Base-by-base conservation (phyloP, 192 early-diverging fungal species). In the Mortierella antarctica region DNA sequence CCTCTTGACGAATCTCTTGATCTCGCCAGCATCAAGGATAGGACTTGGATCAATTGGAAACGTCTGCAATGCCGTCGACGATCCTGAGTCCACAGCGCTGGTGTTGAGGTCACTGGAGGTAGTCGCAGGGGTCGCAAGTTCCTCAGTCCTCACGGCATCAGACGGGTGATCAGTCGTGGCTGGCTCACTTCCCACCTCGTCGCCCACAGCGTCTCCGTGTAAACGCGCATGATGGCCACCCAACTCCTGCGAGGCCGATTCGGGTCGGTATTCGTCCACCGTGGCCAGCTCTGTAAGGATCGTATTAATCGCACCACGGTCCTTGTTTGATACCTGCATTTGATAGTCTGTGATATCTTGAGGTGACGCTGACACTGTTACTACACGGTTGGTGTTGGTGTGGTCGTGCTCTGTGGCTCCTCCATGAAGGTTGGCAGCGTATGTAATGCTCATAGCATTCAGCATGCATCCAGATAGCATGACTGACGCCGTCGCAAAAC, bases 1-100 rank as follows among this genome's bases (percentile, higher is more conserved):
- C 14, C 83, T 70, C 61, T 82, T 86, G 39, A 73, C 66, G 20
- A 67, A 80, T 4, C 77, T 14, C 41, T 72, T 80, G 50, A 54
- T 80, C 42, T 80, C 61, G 5, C 70, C 65, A 4, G 77, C 63
- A 39, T 68, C 77, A 31, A 72, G 23, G 47, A 58, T 49, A 44
- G 47, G 13, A 15, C 20, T 44, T 46, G 67, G 44, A n/a, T 61
- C 57, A 23, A 67, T 68, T 18, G 52, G 44, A 42, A 70, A 45
- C 6, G 61, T 23, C 23, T 75, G 53, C 10, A 70, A 51, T 13
- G 73, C 47, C 13, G 61, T 41, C 7, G 62, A 40, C 21, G 70
- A 4, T 5, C 15, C 47, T 0, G 57, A 20, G 7, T 63, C 61
- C 18, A 31, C 31, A 65, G 46, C 4, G 44, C 23, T 40, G 12